A percentile compares a stretch with the other conserved stretches of the same genome.
These are phyloP conservation scores for Phlebiopsis flavidoalba DNA, from an alignment of 768 basidiomycete genomes.

Conservation along the genomic window DNA sequence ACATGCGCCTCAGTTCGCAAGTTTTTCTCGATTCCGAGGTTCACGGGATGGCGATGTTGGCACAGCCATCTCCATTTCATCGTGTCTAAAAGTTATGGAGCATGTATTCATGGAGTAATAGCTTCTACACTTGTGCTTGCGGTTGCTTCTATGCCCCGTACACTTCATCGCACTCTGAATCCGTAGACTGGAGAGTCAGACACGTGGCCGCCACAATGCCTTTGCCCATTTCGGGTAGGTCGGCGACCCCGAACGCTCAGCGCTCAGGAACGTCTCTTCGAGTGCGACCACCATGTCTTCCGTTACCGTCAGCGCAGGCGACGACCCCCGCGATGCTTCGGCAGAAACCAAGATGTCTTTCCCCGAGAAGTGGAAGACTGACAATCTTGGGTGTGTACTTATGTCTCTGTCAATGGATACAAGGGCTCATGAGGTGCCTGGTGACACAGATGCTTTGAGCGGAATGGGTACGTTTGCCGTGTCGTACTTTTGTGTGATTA, in stretches of 20 bases:
- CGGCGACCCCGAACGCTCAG: not conserved
- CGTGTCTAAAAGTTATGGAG: too few species aligned
- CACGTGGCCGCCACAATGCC: constrained; percentile 5
- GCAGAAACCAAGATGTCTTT: constrained; percentile 51
- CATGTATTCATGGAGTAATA: too few species aligned
- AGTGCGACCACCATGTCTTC: constrained; percentile 2
- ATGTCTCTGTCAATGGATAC: not conserved
- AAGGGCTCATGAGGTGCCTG: not conserved
- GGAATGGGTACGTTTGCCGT: constrained; percentile 15
- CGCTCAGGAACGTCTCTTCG: not conserved
- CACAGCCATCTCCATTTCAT: too few species aligned
- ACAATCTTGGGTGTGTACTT: constrained; percentile 40
- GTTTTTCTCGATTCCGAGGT: too few species aligned
- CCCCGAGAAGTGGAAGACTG: constrained; percentile 64
- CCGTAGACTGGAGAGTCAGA: not conserved
- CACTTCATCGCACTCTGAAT: not conserved
- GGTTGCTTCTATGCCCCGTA: too few species aligned
- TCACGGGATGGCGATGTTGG: too few species aligned
- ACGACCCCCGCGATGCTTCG: constrained; percentile 64
- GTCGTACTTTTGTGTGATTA: not conserved
- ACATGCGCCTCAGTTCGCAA: too few species aligned
- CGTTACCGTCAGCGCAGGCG: constrained; percentile 12
- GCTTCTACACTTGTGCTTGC: too few species aligned
- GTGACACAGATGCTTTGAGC: constrained; percentile 21
- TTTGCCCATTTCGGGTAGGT: not conserved